phyloP scores from a whole-genome alignment of 495 filamentous ascomycete species.

The Aspergillus sclerotioniger region DNA sequence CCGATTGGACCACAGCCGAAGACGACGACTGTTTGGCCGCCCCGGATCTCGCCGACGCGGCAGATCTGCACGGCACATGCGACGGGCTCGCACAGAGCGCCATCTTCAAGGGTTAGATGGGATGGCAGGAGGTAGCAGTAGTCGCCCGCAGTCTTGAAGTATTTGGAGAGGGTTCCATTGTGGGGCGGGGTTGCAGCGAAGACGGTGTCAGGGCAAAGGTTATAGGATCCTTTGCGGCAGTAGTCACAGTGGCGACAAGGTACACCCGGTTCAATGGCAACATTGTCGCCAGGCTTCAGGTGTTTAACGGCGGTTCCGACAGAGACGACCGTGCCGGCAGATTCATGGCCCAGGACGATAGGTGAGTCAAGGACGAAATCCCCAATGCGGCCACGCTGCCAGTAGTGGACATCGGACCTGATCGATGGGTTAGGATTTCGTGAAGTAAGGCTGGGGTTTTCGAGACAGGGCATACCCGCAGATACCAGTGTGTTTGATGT shows the following conservation, averaged over 20 bases:
- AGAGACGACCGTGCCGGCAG: slow-evolving; percentile 60
- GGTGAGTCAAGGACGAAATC: slow-evolving; percentile 67
- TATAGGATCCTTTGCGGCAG: slow-evolving; percentile 42
- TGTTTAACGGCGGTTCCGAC: slow-evolving; percentile 55
- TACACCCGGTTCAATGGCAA: slow-evolving; percentile 79
- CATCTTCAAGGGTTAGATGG: slow-evolving; percentile 71
- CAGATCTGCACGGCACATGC: slow-evolving; percentile 78
- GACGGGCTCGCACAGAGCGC: slow-evolving; percentile 80
- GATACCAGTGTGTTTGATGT: slow-evolving; percentile 46
- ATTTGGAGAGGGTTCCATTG: slow-evolving; percentile 75
- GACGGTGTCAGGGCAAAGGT: slow-evolving; percentile 59
- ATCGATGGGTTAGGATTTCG: too few species aligned
- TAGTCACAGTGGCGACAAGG: slow-evolving; percentile 58
- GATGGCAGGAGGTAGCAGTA: slow-evolving; percentile 80
- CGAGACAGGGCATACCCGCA: slow-evolving; percentile 52
- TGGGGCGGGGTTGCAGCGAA: slow-evolving; percentile 86
- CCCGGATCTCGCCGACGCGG: slow-evolving; percentile 63
- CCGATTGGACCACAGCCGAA: slow-evolving; percentile 89
- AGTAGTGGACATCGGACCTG: slow-evolving; percentile 82
- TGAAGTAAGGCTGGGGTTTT: too few species aligned
- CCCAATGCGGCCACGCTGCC: slow-evolving; percentile 72
- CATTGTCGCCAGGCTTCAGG: slow-evolving; percentile 62
- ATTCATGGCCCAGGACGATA: slow-evolving; percentile 68
- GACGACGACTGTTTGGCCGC: slow-evolving; percentile 73
- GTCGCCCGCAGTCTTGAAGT: slow-evolving; percentile 70